A percentile compares a stretch with the other conserved stretches of the same genome.
Conservation (phyloP, 768 basidiomycete genomes). For the Arthromyces matolae region DNA sequence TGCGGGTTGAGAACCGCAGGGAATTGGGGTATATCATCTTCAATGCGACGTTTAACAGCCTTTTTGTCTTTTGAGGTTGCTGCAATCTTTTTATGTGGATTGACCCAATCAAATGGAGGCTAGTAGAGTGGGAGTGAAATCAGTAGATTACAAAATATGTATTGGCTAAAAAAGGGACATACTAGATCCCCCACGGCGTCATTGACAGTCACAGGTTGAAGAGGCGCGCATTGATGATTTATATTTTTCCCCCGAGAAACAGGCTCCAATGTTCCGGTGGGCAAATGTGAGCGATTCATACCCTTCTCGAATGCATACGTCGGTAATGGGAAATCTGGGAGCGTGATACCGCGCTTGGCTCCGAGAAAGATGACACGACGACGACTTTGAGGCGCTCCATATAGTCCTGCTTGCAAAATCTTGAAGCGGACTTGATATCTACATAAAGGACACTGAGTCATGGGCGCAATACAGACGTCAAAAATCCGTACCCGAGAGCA, state of each 20-base stretch:
- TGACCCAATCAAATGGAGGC: constrained; percentile 72
- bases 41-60: constrained; percentile 32
- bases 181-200: constrained; percentile 73
- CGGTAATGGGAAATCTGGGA: constrained; percentile 65
- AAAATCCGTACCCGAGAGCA: constrained; percentile 65
- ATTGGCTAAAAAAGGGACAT: constrained; percentile 29
- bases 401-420: constrained; percentile 66
- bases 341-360: constrained; percentile 49
- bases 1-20: constrained; percentile 29
- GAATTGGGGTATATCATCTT: constrained; percentile 43
- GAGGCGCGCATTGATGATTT: constrained; percentile 57
- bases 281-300: constrained; percentile 35
- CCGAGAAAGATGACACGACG: constrained; percentile 67
- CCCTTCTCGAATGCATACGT: constrained; percentile 45
- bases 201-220: constrained; percentile 52
- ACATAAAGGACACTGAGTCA: no score
- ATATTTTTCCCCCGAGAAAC: constrained; percentile 40
- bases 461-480: no score
- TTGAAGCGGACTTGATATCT: constrained; percentile 68
- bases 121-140: no score
- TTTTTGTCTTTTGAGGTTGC: constrained; percentile 30
- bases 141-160: no score
- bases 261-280: constrained; percentile 41
- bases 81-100: constrained; percentile 45
- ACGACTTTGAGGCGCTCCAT: constrained; percentile 70